Evolutionary conservation across 371 early-diverging fungal species (phyloP), one percentile per base, ranked within the genome.

Genomic region (Mucor indicus): DNA sequence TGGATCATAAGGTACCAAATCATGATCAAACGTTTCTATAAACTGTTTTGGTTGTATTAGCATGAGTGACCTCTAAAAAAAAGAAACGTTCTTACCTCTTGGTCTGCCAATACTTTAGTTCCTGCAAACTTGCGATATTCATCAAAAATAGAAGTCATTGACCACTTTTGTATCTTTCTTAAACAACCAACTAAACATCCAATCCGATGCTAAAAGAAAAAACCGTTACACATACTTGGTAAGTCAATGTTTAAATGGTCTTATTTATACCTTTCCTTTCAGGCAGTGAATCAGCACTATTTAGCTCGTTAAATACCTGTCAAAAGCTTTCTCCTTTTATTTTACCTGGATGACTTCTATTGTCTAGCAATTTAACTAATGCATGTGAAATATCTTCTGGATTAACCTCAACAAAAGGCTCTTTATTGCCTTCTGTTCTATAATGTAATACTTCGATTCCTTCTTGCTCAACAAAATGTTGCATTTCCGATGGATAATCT

Each of bases 131-230:
- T 71, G 37, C 91, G 75, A 62, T 94, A 97, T 69, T 95, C 96
- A 69, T 93, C 95, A 76, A 95, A 96, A 16, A 96, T 96, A 8
- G 92, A 86, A 0, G 96, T 92, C 84, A 94, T 80, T 7, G 93
- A 92, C 96, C 95, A 96, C 23, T 81, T 81, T 55, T 96, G 95
- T 39, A 94, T 80, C 68, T 92, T 93, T 13, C 98, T 75, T 23
- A 98, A 73, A 59, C 93, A 93, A 1, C 96, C 96, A 10, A 98
- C 86, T 32, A 96, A 51, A 60, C 97, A 98, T 2, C 96, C 98
- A 21, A 95, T 84, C 0, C 96, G 85, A 65, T 92, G 89, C 87
- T 84, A 64, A 8, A 30, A 2, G 1, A 24, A 19, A 27, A 13
- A 8, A 20, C 17, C 3, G n/a, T 13, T n/a, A 30, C 12, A 6